Base-by-base conservation (phyloP, 177 flowering plant species). In the Telopea speciosissima region DNA sequence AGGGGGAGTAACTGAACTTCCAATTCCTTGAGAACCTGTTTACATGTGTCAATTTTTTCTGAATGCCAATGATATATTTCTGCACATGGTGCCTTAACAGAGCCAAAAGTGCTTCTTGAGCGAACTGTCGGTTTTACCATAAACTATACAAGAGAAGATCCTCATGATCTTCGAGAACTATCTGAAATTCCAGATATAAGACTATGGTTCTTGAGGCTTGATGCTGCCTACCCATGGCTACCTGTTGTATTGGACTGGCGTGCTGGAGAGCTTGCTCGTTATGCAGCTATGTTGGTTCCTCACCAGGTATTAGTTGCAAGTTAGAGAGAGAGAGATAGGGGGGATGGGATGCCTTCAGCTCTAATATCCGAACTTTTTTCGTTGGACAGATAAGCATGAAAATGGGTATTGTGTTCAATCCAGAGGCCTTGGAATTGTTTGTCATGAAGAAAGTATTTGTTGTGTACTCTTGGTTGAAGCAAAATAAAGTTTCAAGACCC, bases 211-310 rank as follows among this genome's bases (percentile, higher is more conserved):
- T 89, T 93, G 67, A 83, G 91, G 61, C 90, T 93, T 58, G 97
- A 93, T 80, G 89, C 92, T 44, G 56, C 76, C 33, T 90, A 88
- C 77, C 97, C 98, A 3, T 91, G 98, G 98, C 75, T 93, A 36
- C 97, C 98, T 1, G 90, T 88, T n/a, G 73, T 84, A 62, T 73
- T 93, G 78, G 98, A 93, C 61, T 93, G 98, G 98, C 80, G 97
- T 52, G 95, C 90, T 8, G 98, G 98, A 28, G 98, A 93, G 72
- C 92, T 91, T 65, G 98, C 98, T 68, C 90, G 93, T 3, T 93
- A 89, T 71, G 89, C 98, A 22, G 91, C 97, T 54, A 93, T 93
- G 98, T 74, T 93, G 42, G 92, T 93, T 65, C 98, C 97, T 76
- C 98, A 91, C 79, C 98, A 91, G 90, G 96, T 90, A 86, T 66